A percentile compares a stretch with the other conserved stretches of the same genome.
Evolutionary conservation across 352 stramenopile species (phyloP).

Genomic region (Phytophthora cryptogea): DNA sequence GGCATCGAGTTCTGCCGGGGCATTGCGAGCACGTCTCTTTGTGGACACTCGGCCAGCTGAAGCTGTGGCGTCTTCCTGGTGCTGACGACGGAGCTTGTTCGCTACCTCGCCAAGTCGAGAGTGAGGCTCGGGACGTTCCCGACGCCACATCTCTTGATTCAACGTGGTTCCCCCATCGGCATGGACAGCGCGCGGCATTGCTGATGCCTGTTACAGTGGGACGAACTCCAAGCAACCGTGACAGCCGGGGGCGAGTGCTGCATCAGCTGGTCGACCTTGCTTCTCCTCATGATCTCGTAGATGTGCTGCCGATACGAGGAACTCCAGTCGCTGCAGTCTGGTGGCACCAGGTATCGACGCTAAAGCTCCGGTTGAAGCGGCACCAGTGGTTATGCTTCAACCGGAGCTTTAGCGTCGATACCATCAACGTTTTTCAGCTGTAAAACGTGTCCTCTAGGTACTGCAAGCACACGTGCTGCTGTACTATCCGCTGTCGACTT

Average conservation of each 20-base stretch:
- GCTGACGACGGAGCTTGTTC: conserved; percentile 4
- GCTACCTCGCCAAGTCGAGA: conserved; percentile 29
- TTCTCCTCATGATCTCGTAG: conserved; percentile 23
- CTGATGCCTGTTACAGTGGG: conserved; percentile 23
- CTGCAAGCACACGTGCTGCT: no score
- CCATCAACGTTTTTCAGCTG: conserved; percentile 12
- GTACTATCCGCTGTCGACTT: no score
- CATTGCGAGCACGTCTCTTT: conserved; percentile 23
- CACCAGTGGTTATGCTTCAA: no score
- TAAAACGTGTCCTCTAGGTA: no score
- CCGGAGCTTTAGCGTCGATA: conserved; percentile 14
- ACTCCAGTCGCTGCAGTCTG: background rate
- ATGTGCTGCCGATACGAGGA: conserved; percentile 10
- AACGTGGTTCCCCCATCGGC: conserved; percentile 9
- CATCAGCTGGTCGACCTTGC: conserved; percentile 26
- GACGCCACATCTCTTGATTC: conserved; percentile 29
- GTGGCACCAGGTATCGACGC: no score
- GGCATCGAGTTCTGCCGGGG: conserved; percentile 5
- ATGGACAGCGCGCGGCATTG: conserved; percentile 10
- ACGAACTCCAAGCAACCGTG: conserved; percentile 9
- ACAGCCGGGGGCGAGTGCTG: conserved; percentile 8
- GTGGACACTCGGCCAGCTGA: conserved; percentile 1
- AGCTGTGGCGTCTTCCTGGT: conserved; percentile 4
- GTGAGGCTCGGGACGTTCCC: conserved; percentile 7
- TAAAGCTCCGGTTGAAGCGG: no score